Evolutionary conservation across 768 basidiomycete species (phyloP), one percentile per base, ranked within the genome.

Genomic region (Pholiota conissans): DNA sequence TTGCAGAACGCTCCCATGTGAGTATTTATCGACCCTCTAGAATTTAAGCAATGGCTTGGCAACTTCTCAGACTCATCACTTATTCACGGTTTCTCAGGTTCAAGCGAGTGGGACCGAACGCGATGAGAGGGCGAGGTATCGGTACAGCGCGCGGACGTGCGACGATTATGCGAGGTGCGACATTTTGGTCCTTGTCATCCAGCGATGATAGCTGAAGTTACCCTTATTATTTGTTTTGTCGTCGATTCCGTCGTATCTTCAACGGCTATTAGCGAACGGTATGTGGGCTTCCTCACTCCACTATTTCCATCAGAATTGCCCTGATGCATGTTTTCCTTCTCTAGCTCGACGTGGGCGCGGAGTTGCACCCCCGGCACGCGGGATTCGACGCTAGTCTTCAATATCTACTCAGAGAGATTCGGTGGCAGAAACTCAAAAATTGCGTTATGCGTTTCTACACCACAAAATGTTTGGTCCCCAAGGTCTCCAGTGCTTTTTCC

Each of bases 1-100:
- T 79, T 99, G 64, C 92, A 98, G 71, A 98, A 98, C 72, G 97
- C 97, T 13, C 97, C 97, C 18, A 99, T 99, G 97, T 95, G 69
- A 55, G 54, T 61, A 40, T 39, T 34, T 45, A 40, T 57, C 37
- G 28, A 48, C 16, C 5, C 20, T 37, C 32, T 32, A 32, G 49
- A 46, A 29, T 34, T 28, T 14, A 28, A 26, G 6, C 37, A 27
- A 37, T 42, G 20, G 9, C 50, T 47, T 20, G 40, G 29, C 45
- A 27, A 26, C 24, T 52, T 42, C 59, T 52, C 29, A 14, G 24
- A 46, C 57, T 29, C 61, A 53, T 39, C 42, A 45, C 42, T 45
- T 22, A 45, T 24, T 40, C 46, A 16, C 51, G 42, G 48, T 16
- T 40, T 58, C 39, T 35, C 71, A 99, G 96, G 96, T 99, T 99